phyloP scores from a whole-genome alignment of 805 yeast genomes.

The Kuraishia hungarica region DNA sequence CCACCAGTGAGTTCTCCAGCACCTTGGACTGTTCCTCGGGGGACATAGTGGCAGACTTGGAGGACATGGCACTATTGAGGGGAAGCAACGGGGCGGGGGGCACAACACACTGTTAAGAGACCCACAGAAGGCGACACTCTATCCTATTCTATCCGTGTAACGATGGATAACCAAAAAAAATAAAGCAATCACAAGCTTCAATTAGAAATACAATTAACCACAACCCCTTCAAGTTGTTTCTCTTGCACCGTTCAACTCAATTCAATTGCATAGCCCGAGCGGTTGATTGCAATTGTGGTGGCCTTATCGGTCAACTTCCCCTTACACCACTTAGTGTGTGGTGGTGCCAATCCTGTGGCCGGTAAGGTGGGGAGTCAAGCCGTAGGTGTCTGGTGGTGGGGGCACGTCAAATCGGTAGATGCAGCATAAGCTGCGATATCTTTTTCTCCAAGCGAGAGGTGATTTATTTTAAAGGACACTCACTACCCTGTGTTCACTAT shows the following conservation, averaged over 20 bases:
- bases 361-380: neutral
- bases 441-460: neutral
- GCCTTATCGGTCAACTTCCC: neutral
- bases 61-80: neutral
- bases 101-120: neutral
- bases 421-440: constrained; percentile 5
- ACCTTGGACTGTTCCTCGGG: constrained; percentile 14
- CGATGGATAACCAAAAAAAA: too few relatives aligned
- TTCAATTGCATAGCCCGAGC: too few relatives aligned
- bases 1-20: constrained; percentile 35
- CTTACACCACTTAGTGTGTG: neutral
- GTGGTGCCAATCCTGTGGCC: neutral
- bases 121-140: neutral
- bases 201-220: too few relatives aligned
- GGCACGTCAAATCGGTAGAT: neutral
- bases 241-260: too few relatives aligned
- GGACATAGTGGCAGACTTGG: neutral
- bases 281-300: neutral
- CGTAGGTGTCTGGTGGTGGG: neutral
- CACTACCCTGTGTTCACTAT: too few relatives aligned
- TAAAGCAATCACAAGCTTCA: too few relatives aligned
- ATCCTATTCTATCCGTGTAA: neutral
- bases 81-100: neutral
- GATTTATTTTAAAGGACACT: too few relatives aligned
- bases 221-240: too few relatives aligned